These are phyloP conservation scores for Claviceps pazoutovae DNA, from an alignment of 2,329 filamentous ascomycete species.

Conservation along the genomic window DNA sequence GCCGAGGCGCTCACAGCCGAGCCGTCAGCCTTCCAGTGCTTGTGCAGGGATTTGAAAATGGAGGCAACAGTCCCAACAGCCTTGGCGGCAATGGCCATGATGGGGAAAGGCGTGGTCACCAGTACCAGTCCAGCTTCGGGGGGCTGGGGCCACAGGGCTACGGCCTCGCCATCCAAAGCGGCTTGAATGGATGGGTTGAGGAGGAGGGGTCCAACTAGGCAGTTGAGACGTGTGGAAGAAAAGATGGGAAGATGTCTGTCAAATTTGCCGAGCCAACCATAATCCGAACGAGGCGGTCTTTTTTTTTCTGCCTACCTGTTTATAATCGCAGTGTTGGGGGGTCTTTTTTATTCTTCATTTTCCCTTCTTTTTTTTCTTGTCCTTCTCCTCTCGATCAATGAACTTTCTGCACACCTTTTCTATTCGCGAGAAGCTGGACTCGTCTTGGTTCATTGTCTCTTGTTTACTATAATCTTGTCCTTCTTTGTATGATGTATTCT, in stretches of 20 bases:
- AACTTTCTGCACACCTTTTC: neutral
- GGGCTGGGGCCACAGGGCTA: constrained; percentile 44
- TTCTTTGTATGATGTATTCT: constrained; percentile 19
- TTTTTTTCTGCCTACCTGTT: constrained; percentile 2
- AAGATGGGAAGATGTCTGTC: neutral
- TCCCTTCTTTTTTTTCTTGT: constrained; percentile 5
- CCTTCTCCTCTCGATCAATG: neutral
- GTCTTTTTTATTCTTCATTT: constrained; percentile 13
- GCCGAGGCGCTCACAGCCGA: constrained; percentile 53
- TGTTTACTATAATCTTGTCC: constrained; percentile 6
- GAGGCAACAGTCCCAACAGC: constrained; percentile 36
- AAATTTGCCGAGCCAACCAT: neutral
- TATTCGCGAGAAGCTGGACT: neutral
- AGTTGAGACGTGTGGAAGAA: constrained; percentile 5
- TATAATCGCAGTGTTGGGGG: neutral
- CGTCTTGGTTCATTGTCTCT: constrained; percentile 16
- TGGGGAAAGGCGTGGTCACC: constrained; percentile 47
- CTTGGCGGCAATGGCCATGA: constrained; percentile 31
- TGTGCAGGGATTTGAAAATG: constrained; percentile 49
- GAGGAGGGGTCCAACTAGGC: constrained; percentile 48
- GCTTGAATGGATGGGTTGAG: constrained; percentile 54
- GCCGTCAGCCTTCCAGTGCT: constrained; percentile 77
- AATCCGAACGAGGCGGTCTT: constrained; percentile 11
- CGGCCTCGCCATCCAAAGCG: constrained; percentile 48
- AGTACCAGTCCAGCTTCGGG: constrained; percentile 50